Conservation (phyloP, 129 eudicot genomes). For the Pulicaria dysenterica region DNA sequence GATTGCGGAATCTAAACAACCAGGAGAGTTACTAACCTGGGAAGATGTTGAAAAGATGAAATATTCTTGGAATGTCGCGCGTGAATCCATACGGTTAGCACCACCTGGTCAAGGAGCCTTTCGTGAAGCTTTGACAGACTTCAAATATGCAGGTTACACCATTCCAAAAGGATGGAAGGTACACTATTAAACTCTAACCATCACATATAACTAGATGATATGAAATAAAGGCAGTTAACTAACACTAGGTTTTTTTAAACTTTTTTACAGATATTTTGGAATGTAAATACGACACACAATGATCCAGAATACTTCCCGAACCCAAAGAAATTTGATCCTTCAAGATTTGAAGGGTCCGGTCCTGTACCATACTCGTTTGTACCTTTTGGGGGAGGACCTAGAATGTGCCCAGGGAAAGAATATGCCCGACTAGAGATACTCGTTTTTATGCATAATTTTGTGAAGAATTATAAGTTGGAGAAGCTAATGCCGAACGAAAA, state of each 20-base stretch:
- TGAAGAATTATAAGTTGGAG: constrained; percentile 38
- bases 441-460: constrained; percentile 46
- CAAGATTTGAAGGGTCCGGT: constrained; percentile 50
- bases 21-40: constrained; percentile 34
- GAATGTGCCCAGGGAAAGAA: constrained; percentile 54
- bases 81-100: constrained; percentile 40
- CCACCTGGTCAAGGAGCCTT: constrained; percentile 45
- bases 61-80: constrained; percentile 35
- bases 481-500: constrained; percentile 38
- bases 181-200: neutral
- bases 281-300: constrained; percentile 36
- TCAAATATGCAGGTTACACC: constrained; percentile 38
- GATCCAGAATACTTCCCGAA: constrained; percentile 43
- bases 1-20: constrained; percentile 26
- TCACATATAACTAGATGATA: neutral
- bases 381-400: constrained; percentile 51
- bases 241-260: neutral
- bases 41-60: constrained; percentile 41
- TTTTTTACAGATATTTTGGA: constrained; percentile 47
- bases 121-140: constrained; percentile 40
- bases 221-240: neutral
- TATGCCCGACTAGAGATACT: constrained; percentile 51
- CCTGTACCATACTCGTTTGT: constrained; percentile 45
- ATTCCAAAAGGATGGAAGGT: constrained; percentile 51
- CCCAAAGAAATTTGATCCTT: constrained; percentile 47